A percentile compares a stretch with the other conserved stretches of the same genome.
phyloP scores from a whole-genome alignment of 768 basidiomycete species.

The Brasilioporus rufonigricans region DNA sequence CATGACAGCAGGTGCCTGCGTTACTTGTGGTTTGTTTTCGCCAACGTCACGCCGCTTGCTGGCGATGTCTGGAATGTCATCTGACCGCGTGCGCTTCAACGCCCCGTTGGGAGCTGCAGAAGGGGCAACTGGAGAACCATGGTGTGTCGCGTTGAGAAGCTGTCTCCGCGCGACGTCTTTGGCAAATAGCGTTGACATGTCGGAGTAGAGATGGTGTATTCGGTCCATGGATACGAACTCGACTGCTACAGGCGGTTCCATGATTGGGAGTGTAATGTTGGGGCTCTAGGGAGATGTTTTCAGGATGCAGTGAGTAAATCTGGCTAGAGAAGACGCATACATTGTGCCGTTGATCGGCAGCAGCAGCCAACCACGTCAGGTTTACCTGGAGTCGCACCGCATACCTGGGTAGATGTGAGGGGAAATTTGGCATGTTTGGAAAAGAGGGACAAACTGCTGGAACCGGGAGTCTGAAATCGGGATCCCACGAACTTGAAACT shows the following conservation, averaged over 20 bases:
- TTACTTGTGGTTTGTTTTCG: constrained; percentile 48
- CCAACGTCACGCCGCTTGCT: constrained; percentile 73
- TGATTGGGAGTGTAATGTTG: constrained; percentile 47
- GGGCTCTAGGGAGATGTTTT: constrained; percentile 24
- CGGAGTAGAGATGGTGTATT: constrained; percentile 61
- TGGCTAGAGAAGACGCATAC: constrained; percentile 35
- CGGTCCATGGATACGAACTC: constrained; percentile 56
- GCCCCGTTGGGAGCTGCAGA: constrained; percentile 23
- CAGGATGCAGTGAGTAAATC: constrained; percentile 3
- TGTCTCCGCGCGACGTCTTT: constrained; percentile 56
- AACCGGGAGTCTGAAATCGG: constrained; percentile 47
- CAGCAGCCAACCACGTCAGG: constrained; percentile 65
- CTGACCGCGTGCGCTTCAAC: constrained; percentile 65
- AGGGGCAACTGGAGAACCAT: constrained; percentile 19
- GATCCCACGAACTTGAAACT: constrained; percentile 56
- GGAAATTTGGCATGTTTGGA: not conserved
- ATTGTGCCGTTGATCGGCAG: constrained; percentile 56
- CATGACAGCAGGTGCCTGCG: constrained; percentile 35
- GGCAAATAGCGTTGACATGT: constrained; percentile 59
- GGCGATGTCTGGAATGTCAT: constrained; percentile 44
- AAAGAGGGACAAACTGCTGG: constrained; percentile 48
- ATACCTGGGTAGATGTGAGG: constrained; percentile 44
- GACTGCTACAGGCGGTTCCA: constrained; percentile 53
- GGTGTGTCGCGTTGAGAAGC: constrained; percentile 28
- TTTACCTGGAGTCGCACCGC: constrained; percentile 63